Conservation (phyloP, 768 basidiomycete genomes). For the Podaxis carcinomalis region DNA sequence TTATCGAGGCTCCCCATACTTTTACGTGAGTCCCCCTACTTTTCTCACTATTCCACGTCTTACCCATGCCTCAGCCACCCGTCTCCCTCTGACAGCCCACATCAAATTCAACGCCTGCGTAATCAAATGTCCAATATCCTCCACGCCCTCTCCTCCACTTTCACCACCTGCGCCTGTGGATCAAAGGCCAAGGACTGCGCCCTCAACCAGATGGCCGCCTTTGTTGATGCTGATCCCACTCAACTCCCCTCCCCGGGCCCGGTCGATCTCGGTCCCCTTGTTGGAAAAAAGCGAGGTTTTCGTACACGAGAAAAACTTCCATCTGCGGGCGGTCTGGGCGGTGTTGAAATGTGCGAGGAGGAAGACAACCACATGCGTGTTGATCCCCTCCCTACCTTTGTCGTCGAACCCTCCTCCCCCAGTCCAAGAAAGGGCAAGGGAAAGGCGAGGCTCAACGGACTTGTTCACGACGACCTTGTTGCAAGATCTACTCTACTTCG, state of each 20-base stretch:
- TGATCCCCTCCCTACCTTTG: neutral
- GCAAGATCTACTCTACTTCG: neutral
- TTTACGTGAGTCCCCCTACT: conserved; percentile 47
- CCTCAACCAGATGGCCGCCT: conserved; percentile 57
- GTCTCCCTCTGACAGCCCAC: conserved; percentile 30
- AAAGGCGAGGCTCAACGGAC: conserved; percentile 14
- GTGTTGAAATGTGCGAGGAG: conserved; percentile 41
- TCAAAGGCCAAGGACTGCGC: conserved; percentile 59
- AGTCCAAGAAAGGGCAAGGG: conserved; percentile 17
- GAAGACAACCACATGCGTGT: neutral
- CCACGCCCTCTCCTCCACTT: conserved; percentile 64
- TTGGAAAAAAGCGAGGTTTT: conserved; percentile 59
- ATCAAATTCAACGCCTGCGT: conserved; percentile 48
- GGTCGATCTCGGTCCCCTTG: conserved; percentile 58
- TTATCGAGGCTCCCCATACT: conserved; percentile 52
- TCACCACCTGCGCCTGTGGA: conserved; percentile 75
- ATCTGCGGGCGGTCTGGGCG: conserved; percentile 53
- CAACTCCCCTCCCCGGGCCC: neutral
- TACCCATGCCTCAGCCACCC: conserved; percentile 13
- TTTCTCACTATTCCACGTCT: conserved; percentile 14
- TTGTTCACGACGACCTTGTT: neutral
- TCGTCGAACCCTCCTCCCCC: neutral
- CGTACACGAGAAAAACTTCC: conserved; percentile 53
- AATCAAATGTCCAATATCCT: conserved; percentile 67
- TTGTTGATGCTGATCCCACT: conserved; percentile 35